Base-by-base conservation (phyloP, 2,329 filamentous ascomycete genomes). In the Plenodomus lindquistii region DNA sequence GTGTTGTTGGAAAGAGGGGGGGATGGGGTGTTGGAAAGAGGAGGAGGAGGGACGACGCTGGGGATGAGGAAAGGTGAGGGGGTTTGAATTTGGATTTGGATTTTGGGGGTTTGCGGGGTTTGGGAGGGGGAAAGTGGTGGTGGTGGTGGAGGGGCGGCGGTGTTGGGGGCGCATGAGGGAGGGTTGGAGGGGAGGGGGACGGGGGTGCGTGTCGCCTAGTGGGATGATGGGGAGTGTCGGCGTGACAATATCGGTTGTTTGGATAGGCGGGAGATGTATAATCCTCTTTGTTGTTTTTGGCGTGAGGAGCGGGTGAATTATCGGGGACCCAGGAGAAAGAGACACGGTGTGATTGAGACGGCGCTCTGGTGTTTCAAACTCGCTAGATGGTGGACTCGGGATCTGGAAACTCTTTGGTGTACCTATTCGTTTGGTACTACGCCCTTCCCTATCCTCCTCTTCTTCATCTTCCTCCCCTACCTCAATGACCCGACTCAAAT, bases 251-350 rank as follows among this genome's bases (percentile, higher is more conserved):
- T 40, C 20, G 5, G 37, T 22, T 2, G 42, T 52, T 7, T 17
- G 29, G n/a, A 52, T 43, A 8, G 29, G 42, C 19, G 42, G 52
- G 16, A 46, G 39, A 0, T 35, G 31, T 9, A 19, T 9, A 13
- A 40, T 34, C 15, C 41, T 37, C 27, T 42, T 44, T 7, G 19
- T 31, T 16, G 48, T 43, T 16, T 21, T 35, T 0, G 40, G 44
- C 15, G 44, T 47, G 1, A 29, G 8, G 2, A 36, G 36, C 20
- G 44, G 8, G 35, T 16, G 20, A 8, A 4, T 7, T 7, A 7
- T 7, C 4, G 11, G 11, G 11, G 27, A 13, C 11, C 9, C 4
- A 4, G 27, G 27, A 4, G 27, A 31, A 11, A 15, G 11, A 11
- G 27, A 31, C 15, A 13, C 4, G 22, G 22, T 24, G 22, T 5